Base-by-base conservation (phyloP, 768 basidiomycete genomes). In the Tylopilus vinaceipallidus region DNA sequence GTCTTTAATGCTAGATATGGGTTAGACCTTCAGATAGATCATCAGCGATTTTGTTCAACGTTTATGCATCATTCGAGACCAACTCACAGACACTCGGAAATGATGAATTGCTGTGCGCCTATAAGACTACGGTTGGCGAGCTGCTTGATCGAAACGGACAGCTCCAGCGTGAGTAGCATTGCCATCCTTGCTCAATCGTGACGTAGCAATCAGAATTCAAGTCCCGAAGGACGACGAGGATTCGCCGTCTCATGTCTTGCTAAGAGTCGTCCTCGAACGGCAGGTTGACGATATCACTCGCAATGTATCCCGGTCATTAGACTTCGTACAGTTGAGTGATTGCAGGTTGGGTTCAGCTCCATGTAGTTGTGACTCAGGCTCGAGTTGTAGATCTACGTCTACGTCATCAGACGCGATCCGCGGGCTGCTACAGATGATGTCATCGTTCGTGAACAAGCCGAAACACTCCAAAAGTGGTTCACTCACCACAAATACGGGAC, bases 281-380 rank as follows among this genome's bases (percentile, higher is more conserved):
- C 41, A 26, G 12, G 12, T 42, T 16, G 19, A 20, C 3, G 24
- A 40, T 26, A n/a, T 42, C 27, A 23, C 2, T 26, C 40, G 7
- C 13, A 17, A 41, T 41, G 12, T 17, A n/a, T 27, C 41, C 6
- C 10, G 11, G 29, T 27, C 7, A n/a, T 42, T 8, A 42, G 27
- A 27, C 13, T 42, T 10, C 17, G 33, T 43, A n/a, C 42, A 48
- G 46, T 51, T 46, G 57, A 52, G 57, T 42, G 8, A 6, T 32
- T 30, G n/a, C 2, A 12, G 11, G 4, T 1, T 51, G 10, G 10
- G 33, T 33, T 24, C 23, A 19, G 4, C 29, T 32, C n/a, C n/a
- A 22, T 12, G 19, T n/a, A 17, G 24, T 32, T 20, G 3, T 44
- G 11, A 13, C 47, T 55, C 30, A 60, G 29, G 16, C 22, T 17